Conservation (phyloP, 129 eudicot genomes). For the Logfia minima region DNA sequence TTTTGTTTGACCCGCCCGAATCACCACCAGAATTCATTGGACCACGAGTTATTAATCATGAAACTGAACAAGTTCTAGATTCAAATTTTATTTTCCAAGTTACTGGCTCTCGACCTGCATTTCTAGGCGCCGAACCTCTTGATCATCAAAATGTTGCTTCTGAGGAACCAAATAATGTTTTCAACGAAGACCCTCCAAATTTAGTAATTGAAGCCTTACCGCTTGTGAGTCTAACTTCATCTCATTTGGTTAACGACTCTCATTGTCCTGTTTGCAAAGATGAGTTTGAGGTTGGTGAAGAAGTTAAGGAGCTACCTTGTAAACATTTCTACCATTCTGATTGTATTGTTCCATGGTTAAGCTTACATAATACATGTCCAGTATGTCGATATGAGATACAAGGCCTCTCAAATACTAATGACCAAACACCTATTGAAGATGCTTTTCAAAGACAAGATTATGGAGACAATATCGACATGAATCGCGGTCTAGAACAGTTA, state of each 20-base stretch:
- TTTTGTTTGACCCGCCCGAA: constrained; percentile 49
- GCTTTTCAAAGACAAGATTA: constrained; percentile 18
- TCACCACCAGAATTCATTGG: constrained; percentile 24
- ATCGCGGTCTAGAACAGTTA: constrained; percentile 42
- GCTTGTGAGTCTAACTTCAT: constrained; percentile 35
- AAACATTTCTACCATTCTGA: constrained; percentile 73
- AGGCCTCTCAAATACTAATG: constrained; percentile 35
- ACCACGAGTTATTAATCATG: constrained; percentile 26
- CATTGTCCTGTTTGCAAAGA: constrained; percentile 79
- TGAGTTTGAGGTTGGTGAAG: constrained; percentile 60
- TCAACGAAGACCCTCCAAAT: constrained; percentile 38
- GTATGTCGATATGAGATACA: constrained; percentile 68
- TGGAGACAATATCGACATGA: constrained; percentile 34
- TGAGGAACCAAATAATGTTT: constrained; percentile 20
- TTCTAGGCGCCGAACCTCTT: constrained; percentile 21
- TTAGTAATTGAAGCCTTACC: constrained; percentile 52
- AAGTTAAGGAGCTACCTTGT: constrained; percentile 62
- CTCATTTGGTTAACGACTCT: constrained; percentile 48
- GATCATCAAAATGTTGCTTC: constrained; percentile 10
- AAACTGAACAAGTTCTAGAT: constrained; percentile 30
- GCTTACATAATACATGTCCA: constrained; percentile 61
- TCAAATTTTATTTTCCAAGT: constrained; percentile 44
- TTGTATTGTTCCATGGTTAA: constrained; percentile 76
- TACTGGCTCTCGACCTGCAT: constrained; percentile 35
- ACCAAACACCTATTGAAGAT: constrained; percentile 28